phyloP scores from a whole-genome alignment of 2,329 filamentous ascomycete genomes.

The Hymenoscyphus occultus region DNA sequence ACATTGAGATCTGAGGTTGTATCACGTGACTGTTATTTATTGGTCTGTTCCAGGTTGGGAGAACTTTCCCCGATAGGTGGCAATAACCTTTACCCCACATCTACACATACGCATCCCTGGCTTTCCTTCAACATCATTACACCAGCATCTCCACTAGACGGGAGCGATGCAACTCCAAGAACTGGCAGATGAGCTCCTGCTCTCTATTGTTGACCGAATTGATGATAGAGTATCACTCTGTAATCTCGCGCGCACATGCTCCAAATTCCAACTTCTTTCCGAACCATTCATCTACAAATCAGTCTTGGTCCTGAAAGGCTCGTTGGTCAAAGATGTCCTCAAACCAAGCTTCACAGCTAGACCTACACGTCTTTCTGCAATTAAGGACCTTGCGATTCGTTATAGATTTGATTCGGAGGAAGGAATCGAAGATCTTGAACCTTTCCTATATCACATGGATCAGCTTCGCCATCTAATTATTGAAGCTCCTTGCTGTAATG shows the following conservation, averaged over 20 bases:
- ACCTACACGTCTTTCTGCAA: background rate
- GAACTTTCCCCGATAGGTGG: too few relatives aligned
- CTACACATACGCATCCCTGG: background rate
- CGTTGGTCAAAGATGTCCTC: background rate
- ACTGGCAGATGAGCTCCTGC: background rate
- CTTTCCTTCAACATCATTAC: background rate
- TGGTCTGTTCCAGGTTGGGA: too few relatives aligned
- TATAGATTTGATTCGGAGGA: background rate
- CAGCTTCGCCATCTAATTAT: background rate
- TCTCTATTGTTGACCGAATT: background rate
- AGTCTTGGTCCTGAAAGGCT: background rate
- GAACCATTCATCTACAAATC: background rate
- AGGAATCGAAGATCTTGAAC: background rate
- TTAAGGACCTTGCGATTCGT: background rate
- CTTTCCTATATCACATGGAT: background rate
- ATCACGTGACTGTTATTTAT: too few relatives aligned
- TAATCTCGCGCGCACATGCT: background rate
- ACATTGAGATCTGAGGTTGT: too few relatives aligned
- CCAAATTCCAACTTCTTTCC: background rate
- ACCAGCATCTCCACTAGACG: background rate
- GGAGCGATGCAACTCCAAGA: background rate
- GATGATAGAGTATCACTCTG: background rate
- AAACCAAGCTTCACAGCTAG: background rate
- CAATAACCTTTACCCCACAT: too few relatives aligned
- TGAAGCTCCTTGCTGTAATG: background rate